Evolutionary conservation across 1,284 basidiomycete species (phyloP).

Genomic region (Porogramme epimiltina): DNA sequence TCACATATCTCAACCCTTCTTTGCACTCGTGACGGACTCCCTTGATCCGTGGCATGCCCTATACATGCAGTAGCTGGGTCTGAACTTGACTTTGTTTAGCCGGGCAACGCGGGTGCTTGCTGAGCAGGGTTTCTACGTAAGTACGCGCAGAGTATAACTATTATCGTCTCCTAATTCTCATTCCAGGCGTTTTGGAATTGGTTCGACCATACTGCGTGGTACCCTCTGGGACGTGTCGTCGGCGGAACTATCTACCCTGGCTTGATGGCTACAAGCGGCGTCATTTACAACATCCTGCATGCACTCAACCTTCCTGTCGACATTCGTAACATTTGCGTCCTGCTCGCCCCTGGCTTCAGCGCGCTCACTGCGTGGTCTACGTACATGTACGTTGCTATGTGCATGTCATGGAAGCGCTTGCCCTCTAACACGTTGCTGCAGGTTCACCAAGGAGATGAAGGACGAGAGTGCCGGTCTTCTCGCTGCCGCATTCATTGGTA

Average conservation of each 20-base stretch:
- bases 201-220: constrained; percentile 99
- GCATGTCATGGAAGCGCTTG: background rate
- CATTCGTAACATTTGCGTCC: constrained; percentile 96
- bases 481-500: constrained; percentile 98
- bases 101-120: constrained; percentile 90
- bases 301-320: constrained; percentile 94
- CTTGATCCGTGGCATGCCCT: too few species aligned
- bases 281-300: constrained; percentile 93
- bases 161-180: constrained; percentile 1
- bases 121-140: constrained; percentile 91
- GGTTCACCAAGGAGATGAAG: constrained; percentile 95
- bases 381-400: constrained; percentile 71
- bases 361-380: constrained; percentile 98
- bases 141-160: constrained; percentile 32
- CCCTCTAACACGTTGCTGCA: constrained; percentile 30
- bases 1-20: too few species aligned
- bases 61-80: background rate
- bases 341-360: constrained; percentile 96
- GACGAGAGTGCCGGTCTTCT: constrained; percentile 93
- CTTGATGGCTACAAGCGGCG: constrained; percentile 95
- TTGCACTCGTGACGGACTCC: too few species aligned
- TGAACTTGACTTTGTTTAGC: constrained; percentile 41
- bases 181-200: constrained; percentile 99
- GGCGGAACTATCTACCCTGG: constrained; percentile 99
- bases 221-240: constrained; percentile 96